Percentiles rank a stretch among this genome's conserved stretches.
These are phyloP conservation scores for Toxoplasma gondii DNA, from an alignment of 169 alveolate species.

Conservation along the genomic window DNA sequence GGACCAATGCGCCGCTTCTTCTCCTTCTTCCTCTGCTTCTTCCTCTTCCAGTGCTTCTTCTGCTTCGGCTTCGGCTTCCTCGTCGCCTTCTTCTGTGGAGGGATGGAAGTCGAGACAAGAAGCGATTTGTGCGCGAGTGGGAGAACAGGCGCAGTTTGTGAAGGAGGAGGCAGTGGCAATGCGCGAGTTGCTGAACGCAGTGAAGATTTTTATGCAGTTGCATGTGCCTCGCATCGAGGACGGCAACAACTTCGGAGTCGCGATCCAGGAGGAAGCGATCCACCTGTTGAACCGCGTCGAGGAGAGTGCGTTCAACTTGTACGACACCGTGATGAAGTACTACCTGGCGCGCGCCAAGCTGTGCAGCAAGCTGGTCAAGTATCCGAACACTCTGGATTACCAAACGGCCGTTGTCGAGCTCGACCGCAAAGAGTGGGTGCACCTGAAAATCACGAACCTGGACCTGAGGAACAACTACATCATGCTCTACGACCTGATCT, in stretches of 20 bases:
- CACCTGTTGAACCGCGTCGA: constrained; percentile 86
- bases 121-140: not conserved
- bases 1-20: no score
- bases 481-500: constrained; percentile 87
- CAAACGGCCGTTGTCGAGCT: constrained; percentile 82
- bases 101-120: not conserved
- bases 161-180: constrained; percentile 44
- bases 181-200: constrained; percentile 77
- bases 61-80: not conserved
- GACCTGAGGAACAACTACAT: constrained; percentile 88
- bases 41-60: not conserved
- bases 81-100: not conserved
- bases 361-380: constrained; percentile 83
- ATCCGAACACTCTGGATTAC: constrained; percentile 85
- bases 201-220: constrained; percentile 87
- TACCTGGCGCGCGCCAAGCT: constrained; percentile 82
- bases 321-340: constrained; percentile 82
- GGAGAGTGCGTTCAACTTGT: constrained; percentile 85
- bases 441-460: constrained; percentile 83
- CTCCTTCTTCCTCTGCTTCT: not conserved
- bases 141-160: constrained; percentile 21
- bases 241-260: constrained; percentile 91
- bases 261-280: constrained; percentile 90
- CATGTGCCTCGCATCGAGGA: constrained; percentile 90
- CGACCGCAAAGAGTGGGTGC: constrained; percentile 89